Evolutionary conservation across 352 stramenopile species (phyloP).

Genomic region (Elongisporangium prolatum): DNA sequence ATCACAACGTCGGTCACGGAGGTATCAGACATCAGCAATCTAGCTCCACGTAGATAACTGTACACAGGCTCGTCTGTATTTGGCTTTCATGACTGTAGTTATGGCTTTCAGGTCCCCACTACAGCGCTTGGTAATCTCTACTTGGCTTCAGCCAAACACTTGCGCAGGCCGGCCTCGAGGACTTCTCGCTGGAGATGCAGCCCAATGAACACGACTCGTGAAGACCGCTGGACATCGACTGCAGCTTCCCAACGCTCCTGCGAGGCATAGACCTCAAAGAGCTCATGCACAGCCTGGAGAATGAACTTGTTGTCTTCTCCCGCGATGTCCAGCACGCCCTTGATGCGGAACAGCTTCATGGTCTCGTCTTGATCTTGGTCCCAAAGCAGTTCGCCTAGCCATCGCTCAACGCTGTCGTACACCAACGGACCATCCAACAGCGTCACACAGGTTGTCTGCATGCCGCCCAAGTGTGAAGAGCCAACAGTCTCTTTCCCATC

Average conservation of each 20-base stretch:
- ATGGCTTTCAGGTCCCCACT: too few species aligned
- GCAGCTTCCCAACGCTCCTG: slow-evolving; percentile 41
- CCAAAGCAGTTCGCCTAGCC: slow-evolving; percentile 68
- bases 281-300: slow-evolving; percentile 76
- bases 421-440: slow-evolving; percentile 33
- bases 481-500: slow-evolving; percentile 7
- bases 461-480: slow-evolving; percentile 46
- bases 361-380: slow-evolving; percentile 30
- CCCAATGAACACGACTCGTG: slow-evolving; percentile 72
- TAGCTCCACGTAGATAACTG: not conserved
- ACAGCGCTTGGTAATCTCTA: not conserved
- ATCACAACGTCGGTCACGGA: not conserved
- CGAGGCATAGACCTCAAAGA: slow-evolving; percentile 73
- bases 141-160: slow-evolving; percentile 21
- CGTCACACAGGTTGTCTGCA: slow-evolving; percentile 65
- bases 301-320: slow-evolving; percentile 63
- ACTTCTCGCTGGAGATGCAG: slow-evolving; percentile 37
- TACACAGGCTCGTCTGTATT: not conserved
- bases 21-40: not conserved
- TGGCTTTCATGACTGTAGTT: not conserved
- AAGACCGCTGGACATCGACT: slow-evolving; percentile 8
- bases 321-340: slow-evolving; percentile 57
- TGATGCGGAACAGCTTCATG: slow-evolving; percentile 67
- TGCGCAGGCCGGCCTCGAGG: slow-evolving; percentile 28
- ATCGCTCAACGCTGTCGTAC: slow-evolving; percentile 59